Evolutionary conservation across 441 rosid species (phyloP), one percentile per base, ranked within the genome.

Genomic region (Gossypium aridum): DNA sequence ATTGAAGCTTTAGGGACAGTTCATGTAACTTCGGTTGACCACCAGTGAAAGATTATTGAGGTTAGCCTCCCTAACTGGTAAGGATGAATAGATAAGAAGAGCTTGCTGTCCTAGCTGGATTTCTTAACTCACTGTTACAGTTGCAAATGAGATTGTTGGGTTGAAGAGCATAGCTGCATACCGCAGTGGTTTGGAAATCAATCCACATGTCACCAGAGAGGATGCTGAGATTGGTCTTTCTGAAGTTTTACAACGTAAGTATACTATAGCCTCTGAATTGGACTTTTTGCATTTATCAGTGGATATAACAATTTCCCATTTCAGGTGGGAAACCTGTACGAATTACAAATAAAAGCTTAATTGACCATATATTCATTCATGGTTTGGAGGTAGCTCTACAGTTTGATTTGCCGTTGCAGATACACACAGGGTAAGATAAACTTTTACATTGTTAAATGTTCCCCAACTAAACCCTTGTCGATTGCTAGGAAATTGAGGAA

Each of bases 131-230:
- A 20, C 7, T 28, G 45, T 73, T 77, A 93, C 94, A 78, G 84
- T 84, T 78, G 87, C 88, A 70, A 64, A 77, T 77, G 77, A 88
- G 79, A 83, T 96, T 77, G 83, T 85, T 85, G 91, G 93, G 75
- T 80, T 96, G 64, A 96, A 93, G 84, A 90, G 93, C 73, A 83
- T 93, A 66, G 98, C 97, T 79, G 99, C 99, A 47, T 96, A 92
- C 69, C 97, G 97, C 60, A 86, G 93, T 78, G 97, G 99, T 70
- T 83, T 96, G 79, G 92, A 86, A 59, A 92, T 96, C 75, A 82
- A 92, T 71, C 80, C 97, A 64, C 72, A 82, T 66, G 90, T 91
- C 77, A 74, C 83, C 57, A 81, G 56, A 62, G 65, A 80, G 76
- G 93, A 87, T 81, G 97, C 94, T 28, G 92, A 90, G 81, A 85